phyloP scores from a whole-genome alignment of 495 filamentous ascomycete genomes.

The Aspergillus indologenus region DNA sequence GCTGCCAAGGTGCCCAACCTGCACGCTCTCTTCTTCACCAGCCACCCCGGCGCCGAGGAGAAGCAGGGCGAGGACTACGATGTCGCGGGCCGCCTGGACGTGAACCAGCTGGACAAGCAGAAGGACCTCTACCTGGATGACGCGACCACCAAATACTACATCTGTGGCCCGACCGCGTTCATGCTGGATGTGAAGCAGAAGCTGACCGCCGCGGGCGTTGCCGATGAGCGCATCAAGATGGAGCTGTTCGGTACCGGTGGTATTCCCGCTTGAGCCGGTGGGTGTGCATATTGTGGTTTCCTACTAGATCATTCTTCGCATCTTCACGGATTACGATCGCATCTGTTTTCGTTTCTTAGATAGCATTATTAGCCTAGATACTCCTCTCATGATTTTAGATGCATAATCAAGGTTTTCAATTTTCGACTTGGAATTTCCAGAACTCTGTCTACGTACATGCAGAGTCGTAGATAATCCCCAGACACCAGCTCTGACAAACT shows the following conservation, averaged over 20 bases:
- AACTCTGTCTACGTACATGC: no score
- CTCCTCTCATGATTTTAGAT: not conserved
- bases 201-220: conserved; percentile 52
- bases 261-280: conserved; percentile 18
- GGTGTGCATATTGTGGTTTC: not conserved
- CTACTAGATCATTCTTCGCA: not conserved
- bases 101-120: conserved; percentile 48
- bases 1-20: conserved; percentile 40
- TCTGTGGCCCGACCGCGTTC: conserved; percentile 66
- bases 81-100: conserved; percentile 51
- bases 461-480: no score
- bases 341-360: not conserved
- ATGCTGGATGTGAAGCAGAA: conserved; percentile 55
- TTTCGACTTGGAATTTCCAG: no score
- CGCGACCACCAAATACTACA: conserved; percentile 57
- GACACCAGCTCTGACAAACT: no score
- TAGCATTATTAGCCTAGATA: not conserved
- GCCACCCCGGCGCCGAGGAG: conserved; percentile 38
- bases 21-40: conserved; percentile 38
- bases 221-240: conserved; percentile 53
- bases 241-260: conserved; percentile 67
- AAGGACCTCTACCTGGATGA: conserved; percentile 54
- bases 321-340: not conserved
- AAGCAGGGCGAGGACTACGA: conserved; percentile 55
- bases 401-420: no score